These are phyloP conservation scores for Candida vartiovaarae DNA, from an alignment of 805 yeast species.

Conservation along the genomic window DNA sequence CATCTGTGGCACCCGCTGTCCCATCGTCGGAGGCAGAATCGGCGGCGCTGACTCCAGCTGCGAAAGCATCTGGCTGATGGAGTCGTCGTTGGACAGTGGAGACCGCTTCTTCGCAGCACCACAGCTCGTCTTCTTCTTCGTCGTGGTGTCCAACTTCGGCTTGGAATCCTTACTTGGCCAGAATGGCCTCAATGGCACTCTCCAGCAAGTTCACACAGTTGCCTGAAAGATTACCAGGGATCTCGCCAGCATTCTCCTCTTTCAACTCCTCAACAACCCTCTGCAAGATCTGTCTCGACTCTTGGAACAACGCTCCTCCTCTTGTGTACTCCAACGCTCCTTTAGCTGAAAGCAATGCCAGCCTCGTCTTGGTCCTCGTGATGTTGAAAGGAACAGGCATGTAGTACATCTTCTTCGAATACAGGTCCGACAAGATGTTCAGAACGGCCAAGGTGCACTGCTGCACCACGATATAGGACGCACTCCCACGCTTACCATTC, in stretches of 20 bases:
- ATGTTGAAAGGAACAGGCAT: conserved; percentile 61
- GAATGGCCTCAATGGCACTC: conserved; percentile 50
- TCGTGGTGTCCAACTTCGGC: conserved; percentile 1
- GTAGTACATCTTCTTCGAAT: conserved; percentile 33
- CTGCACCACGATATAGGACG: conserved; percentile 61
- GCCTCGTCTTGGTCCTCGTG: conserved; percentile 55
- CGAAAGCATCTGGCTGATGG: conserved; percentile 22
- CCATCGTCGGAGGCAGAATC: conserved; percentile 6
- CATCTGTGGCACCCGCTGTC: conserved; percentile 1
- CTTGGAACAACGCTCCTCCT: conserved; percentile 75
- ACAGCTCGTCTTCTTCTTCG: conserved; percentile 2
- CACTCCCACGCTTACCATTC: conserved; percentile 29
- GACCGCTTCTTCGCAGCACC: conserved; percentile 6
- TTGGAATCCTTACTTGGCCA: conserved; percentile 37
- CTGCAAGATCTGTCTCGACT: conserved; percentile 50
- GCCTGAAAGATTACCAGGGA: conserved; percentile 56
- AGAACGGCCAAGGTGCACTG: conserved; percentile 60
- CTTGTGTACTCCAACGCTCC: conserved; percentile 78
- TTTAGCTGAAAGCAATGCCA: conserved; percentile 58
- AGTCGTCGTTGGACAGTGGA: conserved; percentile 13
- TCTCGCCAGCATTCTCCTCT: conserved; percentile 32
- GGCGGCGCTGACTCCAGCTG: conserved; percentile 22
- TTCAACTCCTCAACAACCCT: conserved; percentile 45
- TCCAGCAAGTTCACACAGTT: conserved; percentile 53
- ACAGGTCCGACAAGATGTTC: conserved; percentile 39